A percentile compares a stretch with the other conserved stretches of the same genome.
These are phyloP conservation scores for Earliella scabrosa DNA, from an alignment of 1,284 basidiomycete genomes.

Conservation along the genomic window DNA sequence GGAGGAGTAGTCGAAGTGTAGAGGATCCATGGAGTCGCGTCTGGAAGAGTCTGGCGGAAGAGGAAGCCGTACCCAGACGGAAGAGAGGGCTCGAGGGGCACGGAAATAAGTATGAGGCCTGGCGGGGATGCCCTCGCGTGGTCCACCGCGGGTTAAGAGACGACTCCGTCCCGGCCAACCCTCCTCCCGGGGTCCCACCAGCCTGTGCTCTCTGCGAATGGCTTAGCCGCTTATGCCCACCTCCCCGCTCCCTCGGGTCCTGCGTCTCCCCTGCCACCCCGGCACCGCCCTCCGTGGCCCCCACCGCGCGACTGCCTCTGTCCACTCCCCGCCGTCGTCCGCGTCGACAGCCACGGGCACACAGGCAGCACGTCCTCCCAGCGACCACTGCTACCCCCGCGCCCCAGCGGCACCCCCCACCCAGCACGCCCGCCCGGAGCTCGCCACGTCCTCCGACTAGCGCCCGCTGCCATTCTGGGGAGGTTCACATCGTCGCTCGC, in stretches of 20 bases:
- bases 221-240: conserved; percentile 16
- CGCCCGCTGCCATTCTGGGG: conserved; percentile 15
- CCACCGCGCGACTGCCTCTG: too few species aligned
- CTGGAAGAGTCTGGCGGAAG: conserved; percentile 27
- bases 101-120: conserved; percentile 19
- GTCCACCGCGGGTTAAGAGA: conserved; percentile 15
- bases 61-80: conserved; percentile 20
- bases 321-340: too few species aligned
- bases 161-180: conserved; percentile 6
- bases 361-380: too few species aligned
- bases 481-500: conserved; percentile 22
- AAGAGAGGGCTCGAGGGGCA: conserved; percentile 18
- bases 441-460: conserved; percentile 18
- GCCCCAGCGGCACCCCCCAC: background rate
- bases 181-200: conserved; percentile 22
- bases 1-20: conserved; percentile 64
- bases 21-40: conserved; percentile 53
- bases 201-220: conserved; percentile 25
- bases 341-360: too few species aligned
- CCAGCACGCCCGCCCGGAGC: conserved; percentile 10
- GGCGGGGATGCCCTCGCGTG: conserved; percentile 4
- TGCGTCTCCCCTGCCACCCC: conserved; percentile 24
- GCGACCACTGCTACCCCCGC: too few species aligned
- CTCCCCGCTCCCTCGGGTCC: conserved; percentile 20
- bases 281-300: background rate